Percentiles rank a stretch among this genome's conserved stretches.
Evolutionary conservation across 2,329 filamentous ascomycete species (phyloP).

Genomic region (Xylogone sp.): DNA sequence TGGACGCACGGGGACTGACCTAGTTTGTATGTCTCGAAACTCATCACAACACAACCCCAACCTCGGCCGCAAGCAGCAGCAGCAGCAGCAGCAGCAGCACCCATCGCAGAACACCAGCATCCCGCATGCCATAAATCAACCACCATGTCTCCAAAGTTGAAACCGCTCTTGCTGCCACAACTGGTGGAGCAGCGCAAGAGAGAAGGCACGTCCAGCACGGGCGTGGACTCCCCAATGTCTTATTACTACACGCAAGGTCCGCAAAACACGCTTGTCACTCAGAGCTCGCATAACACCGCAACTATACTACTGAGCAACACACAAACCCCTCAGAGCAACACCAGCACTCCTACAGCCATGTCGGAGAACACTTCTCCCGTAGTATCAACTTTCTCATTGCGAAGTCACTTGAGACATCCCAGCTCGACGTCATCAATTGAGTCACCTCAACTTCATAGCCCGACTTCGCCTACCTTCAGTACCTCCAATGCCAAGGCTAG

Average conservation of each 20-base stretch:
- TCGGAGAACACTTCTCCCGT: slow-evolving; percentile 68
- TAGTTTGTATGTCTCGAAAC: neutral
- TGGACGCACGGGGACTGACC: neutral
- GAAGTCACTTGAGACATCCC: slow-evolving; percentile 60
- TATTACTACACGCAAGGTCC: slow-evolving; percentile 33
- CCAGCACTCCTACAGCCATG: slow-evolving; percentile 34
- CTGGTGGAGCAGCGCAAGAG: slow-evolving; percentile 46
- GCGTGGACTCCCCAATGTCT: slow-evolving; percentile 25
- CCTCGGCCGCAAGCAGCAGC: slow-evolving; percentile 6
- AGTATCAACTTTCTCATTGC: slow-evolving; percentile 63
- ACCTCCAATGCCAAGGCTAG: slow-evolving; percentile 45
- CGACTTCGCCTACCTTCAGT: slow-evolving; percentile 52
- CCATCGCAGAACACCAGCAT: neutral
- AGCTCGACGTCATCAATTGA: slow-evolving; percentile 80
- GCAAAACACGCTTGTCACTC: neutral
- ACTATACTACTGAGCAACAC: neutral
- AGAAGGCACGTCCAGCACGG: slow-evolving; percentile 29
- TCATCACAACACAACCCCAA: slow-evolving; percentile 2
- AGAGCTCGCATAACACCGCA: neutral
- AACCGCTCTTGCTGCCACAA: slow-evolving; percentile 49
- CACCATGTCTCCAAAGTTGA: slow-evolving; percentile 38
- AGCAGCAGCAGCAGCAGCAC: no score
- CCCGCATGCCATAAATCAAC: slow-evolving; percentile 1
- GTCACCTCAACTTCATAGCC: slow-evolving; percentile 47
- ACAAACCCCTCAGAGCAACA: neutral